Base-by-base conservation (phyloP, 31 red algal species). In the Asparagopsis taxiformis region DNA sequence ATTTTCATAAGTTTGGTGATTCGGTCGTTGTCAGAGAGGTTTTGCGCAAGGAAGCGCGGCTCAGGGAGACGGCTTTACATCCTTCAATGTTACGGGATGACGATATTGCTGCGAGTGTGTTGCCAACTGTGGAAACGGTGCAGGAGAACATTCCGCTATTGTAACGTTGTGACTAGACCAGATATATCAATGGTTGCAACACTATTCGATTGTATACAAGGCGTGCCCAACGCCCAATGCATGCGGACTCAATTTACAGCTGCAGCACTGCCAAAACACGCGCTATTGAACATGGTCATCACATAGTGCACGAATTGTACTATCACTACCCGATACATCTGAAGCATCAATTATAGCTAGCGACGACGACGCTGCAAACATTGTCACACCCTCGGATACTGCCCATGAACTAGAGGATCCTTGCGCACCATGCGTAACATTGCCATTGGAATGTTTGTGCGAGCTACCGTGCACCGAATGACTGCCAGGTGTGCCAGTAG, bases 1-100 rank as follows among this genome's bases (percentile, higher is more conserved):
- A 91, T 43, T 98, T 75, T 75, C 80, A 98, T 50, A 53, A 59
- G 13, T 89, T 89, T 65, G 89, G 84, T 28, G 66, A 25, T 46
- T 41, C 19, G 39, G 58, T 56, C 15, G 38, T 96, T 11, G 80
- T 96, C 17, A 44, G 85, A 24, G 92, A 96, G 51, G 64, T 58
- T 17, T 41, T 46, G 23, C 52, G 46, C 39, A 70, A 67, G 30
- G 83, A 94, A 62, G 91, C 67, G 46, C 57, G 6, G 29, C 60
- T 23, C 62, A 62, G 30, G 37, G 30, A 41, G 59, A 38, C 41
- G 35, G n/a, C n/a, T n/a, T n/a, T 75, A 20, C 70, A 74, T 34
- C 34, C 70, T 25, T 85, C 81, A 15, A 24, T 75, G 17, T 34
- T 85, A 4, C 26, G 62, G 2, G 81, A 85, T 39, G 60, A 69